phyloP scores from a whole-genome alignment of 129 eudicot genomes.

The Tagetes erecta region DNA sequence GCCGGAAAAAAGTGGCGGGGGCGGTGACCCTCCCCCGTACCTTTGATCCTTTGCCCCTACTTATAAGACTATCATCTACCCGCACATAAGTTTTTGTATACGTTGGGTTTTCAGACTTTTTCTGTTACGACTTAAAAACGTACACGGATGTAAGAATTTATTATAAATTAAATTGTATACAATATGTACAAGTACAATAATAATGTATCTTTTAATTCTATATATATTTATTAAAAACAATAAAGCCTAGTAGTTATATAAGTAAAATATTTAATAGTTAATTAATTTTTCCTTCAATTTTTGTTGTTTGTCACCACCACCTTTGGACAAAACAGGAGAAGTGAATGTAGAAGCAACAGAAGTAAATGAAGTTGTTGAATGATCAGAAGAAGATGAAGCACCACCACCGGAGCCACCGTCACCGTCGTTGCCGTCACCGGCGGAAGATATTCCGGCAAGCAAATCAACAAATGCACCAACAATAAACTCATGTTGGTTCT shows the following conservation, averaged over 20 bases:
- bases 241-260: constrained; percentile 24
- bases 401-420: not conserved
- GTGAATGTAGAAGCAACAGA: constrained; percentile 55
- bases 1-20: no score
- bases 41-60: no score
- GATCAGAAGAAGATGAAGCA: constrained; percentile 34
- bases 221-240: constrained; percentile 7
- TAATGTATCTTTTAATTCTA: constrained; percentile 2
- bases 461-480: constrained; percentile 83
- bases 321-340: constrained; percentile 36
- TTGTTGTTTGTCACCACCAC: constrained; percentile 17
- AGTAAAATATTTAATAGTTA: constrained; percentile 10
- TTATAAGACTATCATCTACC: no score
- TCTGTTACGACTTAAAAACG: no score
- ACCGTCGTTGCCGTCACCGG: not conserved
- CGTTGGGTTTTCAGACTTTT: no score
- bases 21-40: no score
- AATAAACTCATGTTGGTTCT: constrained; percentile 68
- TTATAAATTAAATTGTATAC: constrained; percentile 8
- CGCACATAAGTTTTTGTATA: no score
- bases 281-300: constrained; percentile 22
- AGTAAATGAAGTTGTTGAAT: constrained; percentile 40
- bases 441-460: constrained; percentile 40
- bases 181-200: constrained; percentile 21
- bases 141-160: not conserved